Percentiles rank a stretch among this genome's conserved stretches.
phyloP scores from a whole-genome alignment of 208 protist genomes.

The Porcisia hertigi region DNA sequence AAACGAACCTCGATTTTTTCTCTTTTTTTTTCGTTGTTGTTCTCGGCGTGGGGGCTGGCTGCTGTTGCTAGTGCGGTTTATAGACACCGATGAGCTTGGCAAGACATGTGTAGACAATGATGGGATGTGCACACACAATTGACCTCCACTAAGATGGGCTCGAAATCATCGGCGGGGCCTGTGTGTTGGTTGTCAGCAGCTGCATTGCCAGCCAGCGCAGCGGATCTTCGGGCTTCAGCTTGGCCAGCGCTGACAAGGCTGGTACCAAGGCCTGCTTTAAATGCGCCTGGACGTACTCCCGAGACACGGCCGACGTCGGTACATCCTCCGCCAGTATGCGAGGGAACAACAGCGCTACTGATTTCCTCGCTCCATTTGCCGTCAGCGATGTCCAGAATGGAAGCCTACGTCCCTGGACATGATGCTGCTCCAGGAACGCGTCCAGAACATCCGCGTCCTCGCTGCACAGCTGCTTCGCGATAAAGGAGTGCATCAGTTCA shows the following conservation, averaged over 20 bases:
- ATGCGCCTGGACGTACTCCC: conserved; percentile 84
- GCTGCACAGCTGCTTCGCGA: conserved; percentile 46
- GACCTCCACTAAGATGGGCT: not conserved
- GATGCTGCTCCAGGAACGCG: conserved; percentile 23
- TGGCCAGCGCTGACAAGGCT: conserved; percentile 80
- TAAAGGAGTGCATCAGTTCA: conserved; percentile 41
- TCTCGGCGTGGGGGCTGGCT: no score
- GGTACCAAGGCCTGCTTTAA: conserved; percentile 84
- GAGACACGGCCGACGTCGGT: conserved; percentile 49
- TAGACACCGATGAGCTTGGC: no score
- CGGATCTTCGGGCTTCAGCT: conserved; percentile 85
- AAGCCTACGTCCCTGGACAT: conserved; percentile 25
- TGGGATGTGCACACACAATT: not conserved
- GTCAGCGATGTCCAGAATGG: conserved; percentile 41
- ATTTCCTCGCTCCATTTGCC: conserved; percentile 40
- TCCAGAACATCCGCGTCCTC: conserved; percentile 39
- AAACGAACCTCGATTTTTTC: no score
- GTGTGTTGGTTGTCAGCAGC: conserved; percentile 80
- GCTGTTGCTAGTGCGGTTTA: no score
- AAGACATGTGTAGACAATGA: not conserved
- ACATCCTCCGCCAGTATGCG: conserved; percentile 80
- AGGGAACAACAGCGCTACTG: conserved; percentile 73
- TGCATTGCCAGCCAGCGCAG: conserved; percentile 85
- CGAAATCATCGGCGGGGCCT: conserved; percentile 68
- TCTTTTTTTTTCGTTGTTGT: no score